phyloP scores from a whole-genome alignment of 2,329 filamentous ascomycete genomes.

The Fusarium begoniae region DNA sequence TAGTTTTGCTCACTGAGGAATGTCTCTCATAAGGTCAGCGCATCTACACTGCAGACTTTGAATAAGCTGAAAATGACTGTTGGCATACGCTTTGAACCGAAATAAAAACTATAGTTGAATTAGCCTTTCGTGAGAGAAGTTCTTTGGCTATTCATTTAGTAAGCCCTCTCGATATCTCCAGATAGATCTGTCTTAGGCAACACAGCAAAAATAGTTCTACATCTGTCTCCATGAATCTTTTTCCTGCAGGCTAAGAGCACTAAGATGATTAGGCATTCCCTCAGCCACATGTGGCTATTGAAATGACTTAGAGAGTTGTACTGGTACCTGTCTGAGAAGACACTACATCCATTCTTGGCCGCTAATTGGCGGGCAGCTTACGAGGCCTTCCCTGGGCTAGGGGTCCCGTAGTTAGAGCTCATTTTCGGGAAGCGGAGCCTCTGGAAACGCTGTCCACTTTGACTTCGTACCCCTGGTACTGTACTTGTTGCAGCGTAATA shows the following conservation, averaged over 20 bases:
- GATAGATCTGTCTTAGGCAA: background rate
- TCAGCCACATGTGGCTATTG: slow-evolving; percentile 20
- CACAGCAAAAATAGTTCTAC: background rate
- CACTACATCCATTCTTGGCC: background rate
- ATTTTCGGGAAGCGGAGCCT: slow-evolving; percentile 30
- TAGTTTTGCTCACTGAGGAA: background rate
- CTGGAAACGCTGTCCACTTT: slow-evolving; percentile 41
- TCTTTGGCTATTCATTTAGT: background rate
- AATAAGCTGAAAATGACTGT: background rate
- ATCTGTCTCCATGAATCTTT: slow-evolving; percentile 1
- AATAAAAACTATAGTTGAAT: background rate
- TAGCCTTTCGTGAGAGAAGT: background rate
- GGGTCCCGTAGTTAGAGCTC: slow-evolving; percentile 22
- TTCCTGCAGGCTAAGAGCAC: background rate
- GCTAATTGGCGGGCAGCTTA: slow-evolving; percentile 14
- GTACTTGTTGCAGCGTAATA: slow-evolving; percentile 5
- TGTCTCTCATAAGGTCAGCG: background rate
- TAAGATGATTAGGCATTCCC: background rate
- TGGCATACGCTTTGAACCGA: background rate
- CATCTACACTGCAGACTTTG: background rate
- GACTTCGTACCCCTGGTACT: slow-evolving; percentile 19
- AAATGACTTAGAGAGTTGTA: background rate
- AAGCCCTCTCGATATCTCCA: background rate
- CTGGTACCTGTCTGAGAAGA: slow-evolving; percentile 5
- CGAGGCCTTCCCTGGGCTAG: slow-evolving; percentile 9